Evolutionary conservation across 106 monocot species (phyloP), one percentile per base, ranked within the genome.

Genomic region (Iris macrosiphon): DNA sequence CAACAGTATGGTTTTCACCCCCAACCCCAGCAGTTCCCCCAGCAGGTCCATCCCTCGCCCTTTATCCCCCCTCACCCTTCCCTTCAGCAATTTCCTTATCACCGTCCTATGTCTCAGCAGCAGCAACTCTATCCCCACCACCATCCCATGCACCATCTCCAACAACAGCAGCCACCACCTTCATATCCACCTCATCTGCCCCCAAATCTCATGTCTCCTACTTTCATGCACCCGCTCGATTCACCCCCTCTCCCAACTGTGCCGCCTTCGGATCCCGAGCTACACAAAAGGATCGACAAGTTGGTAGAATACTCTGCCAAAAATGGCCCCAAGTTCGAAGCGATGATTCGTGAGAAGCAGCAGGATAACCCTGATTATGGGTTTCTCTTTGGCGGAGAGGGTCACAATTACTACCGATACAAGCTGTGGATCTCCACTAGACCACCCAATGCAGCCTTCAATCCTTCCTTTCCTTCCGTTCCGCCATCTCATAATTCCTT

Each of bases 321-420:
- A 63, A 95, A 95, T 53, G 94, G 94, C 18, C 94, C 94, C 6
- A 89, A 89, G 31, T 95, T 95, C 17, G 94, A 95, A 64, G 73
- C 59, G 39, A 81, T 95, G 75, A 82, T 95, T 32, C 94, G 94
- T 38, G 94, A 95, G 34, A 95, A 89, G 69, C 89, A 95, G 64
- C 77, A 78, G 4, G 81, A 95, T 27, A 95, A 95, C 40, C 94
- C 89, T 34, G 85, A 69, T 33, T 95, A 95, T 45, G 71, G 80
- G 42, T 95, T 95, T 52, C 75, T 95, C 23, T 95, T 95, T 59
- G 94, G 94, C 30, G 94, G 78, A 14, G 94, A 95, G 18, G 94
- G 94, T 0, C 81, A 89, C 44, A 73, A 33, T 34, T 95, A 95
- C 72, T 95, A 89, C 49, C 78, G 78, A 6, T 89, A 95, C 33